Evolutionary conservation across 768 basidiomycete genomes (phyloP).

Genomic region (Russula emetica): DNA sequence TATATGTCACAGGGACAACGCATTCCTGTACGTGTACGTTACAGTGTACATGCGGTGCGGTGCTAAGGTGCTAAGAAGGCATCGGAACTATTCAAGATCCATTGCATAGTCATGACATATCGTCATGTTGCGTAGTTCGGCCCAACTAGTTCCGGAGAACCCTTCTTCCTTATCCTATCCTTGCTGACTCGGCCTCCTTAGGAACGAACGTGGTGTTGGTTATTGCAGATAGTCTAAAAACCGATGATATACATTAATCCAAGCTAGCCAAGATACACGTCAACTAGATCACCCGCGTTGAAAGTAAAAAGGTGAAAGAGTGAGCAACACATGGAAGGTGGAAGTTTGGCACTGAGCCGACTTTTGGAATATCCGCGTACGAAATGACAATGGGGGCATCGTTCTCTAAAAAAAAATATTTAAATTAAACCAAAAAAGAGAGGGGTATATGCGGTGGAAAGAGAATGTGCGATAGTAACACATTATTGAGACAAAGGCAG

Average conservation of each 20-base stretch:
- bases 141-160: no score
- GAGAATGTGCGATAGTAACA: slow-evolving; percentile 19
- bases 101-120: no score
- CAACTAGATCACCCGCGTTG: slow-evolving; percentile 6
- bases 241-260: slow-evolving; percentile 14
- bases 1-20: no score
- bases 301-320: background rate
- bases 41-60: no score
- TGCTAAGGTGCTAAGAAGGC: no score
- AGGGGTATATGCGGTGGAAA: background rate
- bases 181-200: no score
- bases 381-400: background rate
- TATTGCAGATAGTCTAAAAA: background rate
- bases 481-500: background rate
- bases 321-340: background rate
- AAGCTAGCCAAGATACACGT: slow-evolving; percentile 18
- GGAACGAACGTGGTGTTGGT: background rate
- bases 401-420: background rate
- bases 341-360: background rate
- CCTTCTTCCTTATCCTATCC: no score
- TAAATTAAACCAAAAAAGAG: background rate
- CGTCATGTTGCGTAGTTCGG: no score
- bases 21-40: no score
- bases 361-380: slow-evolving; percentile 6
- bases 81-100: no score